Base-by-base conservation (phyloP, 148 eudicot genomes). In the Fagopyrum homotropicum region DNA sequence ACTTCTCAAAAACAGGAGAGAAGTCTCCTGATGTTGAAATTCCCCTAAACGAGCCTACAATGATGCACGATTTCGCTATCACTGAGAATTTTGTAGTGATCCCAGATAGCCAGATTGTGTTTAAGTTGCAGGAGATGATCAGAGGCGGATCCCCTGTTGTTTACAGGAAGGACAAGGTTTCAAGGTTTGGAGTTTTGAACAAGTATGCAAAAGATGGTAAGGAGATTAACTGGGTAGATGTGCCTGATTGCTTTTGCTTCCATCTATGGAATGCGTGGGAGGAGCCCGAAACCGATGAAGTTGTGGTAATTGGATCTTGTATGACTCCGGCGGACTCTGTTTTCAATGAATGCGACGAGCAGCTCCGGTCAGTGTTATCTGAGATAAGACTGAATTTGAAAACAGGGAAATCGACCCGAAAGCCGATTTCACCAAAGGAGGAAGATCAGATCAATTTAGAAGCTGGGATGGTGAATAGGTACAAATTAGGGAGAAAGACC, bases 231-330 rank as follows among this genome's bases (percentile, higher is more conserved):
- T 93, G 98, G 98, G 76, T 90, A 0, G 96, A 90, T 22, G 92
- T 81, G 0, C 93, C 91, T 0, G 91, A 87, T 64, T 93, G 98
- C 79, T 93, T 93, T 78, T 93, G 98, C 81, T 93, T 93, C 76
- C 98, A 93, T 43, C 84, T 93, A 4, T 93, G 98, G 96, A 93
- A 93, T 43, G 89, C 98, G 4, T 93, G 98, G 98, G 98, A 93
- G 68, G 96, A 93, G 48, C 85, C 87, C 0, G 96, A 90, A 7
- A 80, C 81, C 45, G 90, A 93, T 8, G 98, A 93, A 72, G 69
- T 93, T 2, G 96, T 93, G 1, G 98, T 93, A 9, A 89, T 93
- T 17, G 98, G 98, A 4, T 90, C 96, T 4, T 93, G 98, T 52
- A 93, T 93, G 98, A 93, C 98, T 14, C 98, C 98, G 0, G 80